Conservation (phyloP, 23 red algal species). For the Gracilaria gracilis region DNA sequence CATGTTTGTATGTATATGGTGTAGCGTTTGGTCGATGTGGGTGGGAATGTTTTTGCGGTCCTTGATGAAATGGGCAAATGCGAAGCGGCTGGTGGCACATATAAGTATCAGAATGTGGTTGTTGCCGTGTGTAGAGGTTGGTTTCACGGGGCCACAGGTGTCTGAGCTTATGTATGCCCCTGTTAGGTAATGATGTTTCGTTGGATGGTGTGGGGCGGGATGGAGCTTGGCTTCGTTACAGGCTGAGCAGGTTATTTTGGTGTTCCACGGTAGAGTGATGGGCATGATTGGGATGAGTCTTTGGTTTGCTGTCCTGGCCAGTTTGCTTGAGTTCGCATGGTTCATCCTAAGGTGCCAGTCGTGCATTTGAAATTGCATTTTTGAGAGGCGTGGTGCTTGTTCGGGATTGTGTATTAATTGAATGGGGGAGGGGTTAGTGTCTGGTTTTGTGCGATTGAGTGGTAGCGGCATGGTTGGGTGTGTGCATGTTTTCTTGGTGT, state of each 20-base stretch:
- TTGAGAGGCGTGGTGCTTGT: too few species aligned
- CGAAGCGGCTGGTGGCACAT: not conserved
- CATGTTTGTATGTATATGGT: not conserved
- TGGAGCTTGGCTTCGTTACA: not conserved
- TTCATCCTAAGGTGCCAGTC: too few species aligned
- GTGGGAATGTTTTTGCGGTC: conserved; percentile 5
- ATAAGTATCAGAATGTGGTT: conserved; percentile 16
- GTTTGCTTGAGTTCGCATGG: too few species aligned
- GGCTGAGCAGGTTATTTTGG: not conserved
- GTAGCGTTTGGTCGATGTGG: not conserved
- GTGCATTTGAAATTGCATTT: too few species aligned
- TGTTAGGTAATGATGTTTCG: not conserved
- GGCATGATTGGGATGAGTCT: too few species aligned
- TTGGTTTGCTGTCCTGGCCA: too few species aligned
- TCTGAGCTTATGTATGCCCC: not conserved
- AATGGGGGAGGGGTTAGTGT: too few species aligned
- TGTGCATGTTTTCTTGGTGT: too few species aligned
- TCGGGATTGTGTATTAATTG: too few species aligned
- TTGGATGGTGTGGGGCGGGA: not conserved
- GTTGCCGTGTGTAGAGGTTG: not conserved
- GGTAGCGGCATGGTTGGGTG: too few species aligned
- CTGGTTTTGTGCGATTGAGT: too few species aligned
- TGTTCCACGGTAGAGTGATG: not conserved
- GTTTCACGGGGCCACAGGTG: not conserved
- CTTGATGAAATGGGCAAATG: conserved; percentile 1